Evolutionary conservation across 1,284 basidiomycete species (phyloP).

Genomic region (Ustilago sp.): DNA sequence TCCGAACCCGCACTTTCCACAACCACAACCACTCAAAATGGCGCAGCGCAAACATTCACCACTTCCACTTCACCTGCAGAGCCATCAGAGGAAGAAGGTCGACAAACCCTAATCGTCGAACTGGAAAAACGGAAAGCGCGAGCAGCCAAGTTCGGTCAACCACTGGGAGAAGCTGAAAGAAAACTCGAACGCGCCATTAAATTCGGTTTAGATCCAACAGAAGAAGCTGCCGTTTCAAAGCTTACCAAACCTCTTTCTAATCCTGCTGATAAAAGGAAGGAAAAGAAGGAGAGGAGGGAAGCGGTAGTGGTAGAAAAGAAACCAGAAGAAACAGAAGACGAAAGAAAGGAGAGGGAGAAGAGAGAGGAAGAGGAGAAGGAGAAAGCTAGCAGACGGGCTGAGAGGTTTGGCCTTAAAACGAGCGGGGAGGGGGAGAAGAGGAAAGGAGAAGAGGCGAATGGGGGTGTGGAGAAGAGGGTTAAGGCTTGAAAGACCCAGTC

Average conservation of each 20-base stretch:
- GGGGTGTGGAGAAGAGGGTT: conserved; percentile 22
- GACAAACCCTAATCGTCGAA: conserved; percentile 55
- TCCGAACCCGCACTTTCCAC: background rate
- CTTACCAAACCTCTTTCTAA: conserved; percentile 27
- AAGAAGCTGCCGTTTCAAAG: conserved; percentile 36
- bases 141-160: conserved; percentile 61
- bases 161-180: conserved; percentile 57
- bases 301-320: background rate
- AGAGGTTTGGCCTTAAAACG: conserved; percentile 54
- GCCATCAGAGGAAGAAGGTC: conserved; percentile 35
- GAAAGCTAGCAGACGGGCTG: conserved; percentile 50
- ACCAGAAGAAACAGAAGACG: conserved; percentile 38
- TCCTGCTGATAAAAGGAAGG: background rate
- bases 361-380: conserved; percentile 46
- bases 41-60: too few species aligned
- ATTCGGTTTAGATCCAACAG: conserved; percentile 58
- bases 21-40: background rate
- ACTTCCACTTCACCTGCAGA: background rate
- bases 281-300: background rate
- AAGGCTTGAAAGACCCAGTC: conserved; percentile 6
- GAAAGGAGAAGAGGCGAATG: conserved; percentile 25
- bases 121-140: conserved; percentile 64
- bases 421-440: conserved; percentile 47
- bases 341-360: conserved; percentile 29
- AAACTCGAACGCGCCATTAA: conserved; percentile 61